These are phyloP conservation scores for Proliferodiscus dingleyae DNA, from an alignment of 2,329 filamentous ascomycete genomes.

Conservation along the genomic window DNA sequence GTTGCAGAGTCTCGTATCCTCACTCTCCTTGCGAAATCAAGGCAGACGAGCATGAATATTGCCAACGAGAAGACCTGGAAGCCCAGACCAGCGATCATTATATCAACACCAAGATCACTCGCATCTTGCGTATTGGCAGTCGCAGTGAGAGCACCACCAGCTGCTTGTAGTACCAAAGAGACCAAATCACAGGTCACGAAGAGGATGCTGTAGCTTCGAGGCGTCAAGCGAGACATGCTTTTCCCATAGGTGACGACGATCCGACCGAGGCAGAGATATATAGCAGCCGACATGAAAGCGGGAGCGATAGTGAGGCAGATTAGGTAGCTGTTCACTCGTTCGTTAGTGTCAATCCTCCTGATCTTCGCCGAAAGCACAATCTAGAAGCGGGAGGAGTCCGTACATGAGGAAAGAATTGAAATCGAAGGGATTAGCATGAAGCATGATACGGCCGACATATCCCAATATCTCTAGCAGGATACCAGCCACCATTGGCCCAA, in stretches of 20 bases:
- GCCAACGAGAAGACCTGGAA: conserved; percentile 49
- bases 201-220: conserved; percentile 42
- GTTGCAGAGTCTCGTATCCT: not conserved
- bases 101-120: conserved; percentile 42
- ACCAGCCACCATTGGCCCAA: too few species aligned
- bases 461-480: conserved; percentile 51
- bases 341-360: too few species aligned
- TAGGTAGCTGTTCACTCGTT: too few species aligned
- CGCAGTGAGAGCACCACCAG: conserved; percentile 31
- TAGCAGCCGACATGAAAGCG: conserved; percentile 55
- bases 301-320: conserved; percentile 57
- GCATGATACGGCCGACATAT: conserved; percentile 51
- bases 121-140: conserved; percentile 9
- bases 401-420: conserved; percentile 45
- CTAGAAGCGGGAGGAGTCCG: too few species aligned
- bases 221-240: conserved; percentile 41
- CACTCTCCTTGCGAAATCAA: conserved; percentile 7
- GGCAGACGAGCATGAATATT: conserved; percentile 22
- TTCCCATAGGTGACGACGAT: conserved; percentile 14
- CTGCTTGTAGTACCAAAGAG: conserved; percentile 52
- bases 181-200: conserved; percentile 58
- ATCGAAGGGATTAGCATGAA: conserved; percentile 46
- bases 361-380: too few species aligned
- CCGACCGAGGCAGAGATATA: conserved; percentile 52
- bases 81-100: conserved; percentile 54